Evolutionary conservation across 441 rosid genomes (phyloP).

Genomic region (Populus hybrid): DNA sequence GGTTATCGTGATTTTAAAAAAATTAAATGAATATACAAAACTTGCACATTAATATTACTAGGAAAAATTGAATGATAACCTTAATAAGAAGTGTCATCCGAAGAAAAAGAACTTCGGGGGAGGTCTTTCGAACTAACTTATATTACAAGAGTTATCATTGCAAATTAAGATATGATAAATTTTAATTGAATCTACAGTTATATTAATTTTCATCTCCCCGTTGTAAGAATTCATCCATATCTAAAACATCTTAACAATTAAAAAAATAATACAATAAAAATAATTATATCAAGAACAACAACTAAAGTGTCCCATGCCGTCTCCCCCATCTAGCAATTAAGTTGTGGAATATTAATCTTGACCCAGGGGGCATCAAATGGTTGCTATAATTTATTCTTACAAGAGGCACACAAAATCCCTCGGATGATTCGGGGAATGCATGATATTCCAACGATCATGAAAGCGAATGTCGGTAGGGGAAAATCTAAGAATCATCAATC

Average conservation of each 20-base stretch:
- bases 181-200: no score
- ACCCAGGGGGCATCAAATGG: neutral
- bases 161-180: neutral
- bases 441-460: neutral
- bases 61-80: no score
- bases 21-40: no score
- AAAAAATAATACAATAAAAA: no score
- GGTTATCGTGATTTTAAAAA: no score
- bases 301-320: neutral
- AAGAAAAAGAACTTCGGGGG: no score
- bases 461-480: neutral
- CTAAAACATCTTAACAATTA: neutral
- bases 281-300: neutral
- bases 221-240: no score
- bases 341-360: neutral
- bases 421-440: neutral
- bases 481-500: neutral
- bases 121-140: no score
- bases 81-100: no score
- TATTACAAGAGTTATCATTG: no score
- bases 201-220: neutral
- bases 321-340: neutral
- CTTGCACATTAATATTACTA: no score
- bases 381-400: neutral
- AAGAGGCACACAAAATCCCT: neutral